Evolutionary conservation across 2,329 filamentous ascomycete species (phyloP).

Genomic region (Lojkania enalia): DNA sequence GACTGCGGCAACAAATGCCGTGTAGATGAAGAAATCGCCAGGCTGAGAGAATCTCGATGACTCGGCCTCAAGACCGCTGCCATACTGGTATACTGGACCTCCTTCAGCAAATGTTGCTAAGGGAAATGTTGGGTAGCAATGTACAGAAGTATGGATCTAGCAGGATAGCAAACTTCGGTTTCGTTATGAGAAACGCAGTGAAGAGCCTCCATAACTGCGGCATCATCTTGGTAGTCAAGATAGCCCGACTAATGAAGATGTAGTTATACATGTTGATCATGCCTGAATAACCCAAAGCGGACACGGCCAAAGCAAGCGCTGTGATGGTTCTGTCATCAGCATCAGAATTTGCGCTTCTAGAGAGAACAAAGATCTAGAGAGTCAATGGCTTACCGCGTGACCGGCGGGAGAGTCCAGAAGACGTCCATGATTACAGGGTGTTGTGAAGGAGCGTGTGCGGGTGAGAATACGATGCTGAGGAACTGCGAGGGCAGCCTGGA

Average conservation of each 20-base stretch:
- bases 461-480: conserved; percentile 21
- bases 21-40: conserved; percentile 80
- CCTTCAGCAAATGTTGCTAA: conserved; percentile 31
- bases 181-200: conserved; percentile 63
- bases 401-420: conserved; percentile 68
- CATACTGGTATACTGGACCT: conserved; percentile 70
- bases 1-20: conserved; percentile 70
- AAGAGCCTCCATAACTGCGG: conserved; percentile 64
- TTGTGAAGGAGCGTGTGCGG: conserved; percentile 22
- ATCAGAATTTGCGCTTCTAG: conserved; percentile 45
- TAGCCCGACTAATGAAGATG: conserved; percentile 56
- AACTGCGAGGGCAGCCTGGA: conserved; percentile 42
- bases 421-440: conserved; percentile 55
- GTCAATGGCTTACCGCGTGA: conserved; percentile 61
- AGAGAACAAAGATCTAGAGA: conserved; percentile 3
- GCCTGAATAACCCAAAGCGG: conserved; percentile 62
- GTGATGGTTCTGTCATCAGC: conserved; percentile 66
- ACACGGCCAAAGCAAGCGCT: conserved; percentile 65
- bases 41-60: conserved; percentile 73
- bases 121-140: conserved; percentile 20
- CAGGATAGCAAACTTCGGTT: conserved; percentile 60
- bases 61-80: conserved; percentile 71
- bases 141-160: conserved; percentile 74
- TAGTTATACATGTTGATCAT: conserved; percentile 58
- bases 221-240: conserved; percentile 58